Percentiles rank a stretch among this genome's conserved stretches.
phyloP scores from a whole-genome alignment of 2,329 filamentous ascomycete genomes.

The Apiospora hydei region DNA sequence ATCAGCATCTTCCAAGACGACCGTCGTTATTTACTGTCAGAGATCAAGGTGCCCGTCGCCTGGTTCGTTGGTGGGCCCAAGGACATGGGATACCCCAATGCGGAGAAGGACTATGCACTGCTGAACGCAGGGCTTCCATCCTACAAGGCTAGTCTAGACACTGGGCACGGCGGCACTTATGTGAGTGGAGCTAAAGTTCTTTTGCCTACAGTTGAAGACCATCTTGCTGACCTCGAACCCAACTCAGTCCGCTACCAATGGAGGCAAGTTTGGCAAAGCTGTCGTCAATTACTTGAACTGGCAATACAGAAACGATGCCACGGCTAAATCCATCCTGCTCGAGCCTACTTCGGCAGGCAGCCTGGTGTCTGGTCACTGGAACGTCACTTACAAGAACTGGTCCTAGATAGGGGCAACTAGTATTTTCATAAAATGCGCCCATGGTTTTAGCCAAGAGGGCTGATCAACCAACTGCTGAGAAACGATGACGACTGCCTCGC shows the following conservation, averaged over 20 bases:
- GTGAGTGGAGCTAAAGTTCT: background rate
- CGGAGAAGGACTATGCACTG: conserved; percentile 33
- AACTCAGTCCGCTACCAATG: conserved; percentile 30
- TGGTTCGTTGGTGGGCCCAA: conserved; percentile 34
- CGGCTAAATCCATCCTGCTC: conserved; percentile 28
- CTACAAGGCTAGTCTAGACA: conserved; percentile 35
- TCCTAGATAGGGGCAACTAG: background rate
- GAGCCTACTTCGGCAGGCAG: conserved; percentile 29
- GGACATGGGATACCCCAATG: conserved; percentile 35
- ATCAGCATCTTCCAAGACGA: conserved; percentile 37
- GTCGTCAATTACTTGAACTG: conserved; percentile 33
- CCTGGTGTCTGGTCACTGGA: conserved; percentile 33
- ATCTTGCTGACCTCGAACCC: background rate
- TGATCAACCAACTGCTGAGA: background rate
- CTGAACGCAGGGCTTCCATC: conserved; percentile 32
- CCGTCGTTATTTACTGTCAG: conserved; percentile 33
- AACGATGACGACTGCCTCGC: background rate
- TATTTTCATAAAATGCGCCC: background rate
- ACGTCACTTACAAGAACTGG: conserved; percentile 28
- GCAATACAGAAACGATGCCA: conserved; percentile 31
- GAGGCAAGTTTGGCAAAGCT: conserved; percentile 33
- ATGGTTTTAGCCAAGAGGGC: background rate
- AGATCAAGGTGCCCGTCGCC: conserved; percentile 36
- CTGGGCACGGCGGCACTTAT: conserved; percentile 35
- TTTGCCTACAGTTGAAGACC: background rate